Conservation (phyloP, 2,329 filamentous ascomycete species). For the Aspergillus brunneoviolaceus region DNA sequence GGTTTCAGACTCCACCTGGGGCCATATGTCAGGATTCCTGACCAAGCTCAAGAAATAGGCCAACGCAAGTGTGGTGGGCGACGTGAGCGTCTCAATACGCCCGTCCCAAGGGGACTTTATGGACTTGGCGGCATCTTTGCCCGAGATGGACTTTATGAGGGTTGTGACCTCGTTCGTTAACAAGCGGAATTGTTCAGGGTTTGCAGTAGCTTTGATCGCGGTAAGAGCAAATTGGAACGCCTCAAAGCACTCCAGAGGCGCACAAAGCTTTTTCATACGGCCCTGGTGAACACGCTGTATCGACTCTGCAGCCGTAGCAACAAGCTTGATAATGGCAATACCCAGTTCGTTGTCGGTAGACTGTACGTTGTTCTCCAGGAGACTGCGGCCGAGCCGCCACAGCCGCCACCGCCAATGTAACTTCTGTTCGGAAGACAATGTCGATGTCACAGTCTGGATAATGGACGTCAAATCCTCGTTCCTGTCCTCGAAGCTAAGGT, state of each 20-base stretch:
- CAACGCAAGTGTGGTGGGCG: constrained; percentile 30
- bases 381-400: constrained; percentile 39
- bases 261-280: constrained; percentile 22
- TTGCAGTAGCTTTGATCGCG: constrained; percentile 23
- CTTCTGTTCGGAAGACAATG: constrained; percentile 32
- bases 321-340: constrained; percentile 23
- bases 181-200: constrained; percentile 24
- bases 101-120: constrained; percentile 39
- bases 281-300: constrained; percentile 33
- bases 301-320: constrained; percentile 29
- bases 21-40: constrained; percentile 31
- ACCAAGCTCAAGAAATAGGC: constrained; percentile 38
- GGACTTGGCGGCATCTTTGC: constrained; percentile 26
- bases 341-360: constrained; percentile 21
- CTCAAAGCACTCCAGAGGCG: constrained; percentile 39
- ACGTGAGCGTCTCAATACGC: constrained; percentile 35
- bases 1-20: constrained; percentile 28
- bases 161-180: constrained; percentile 27
- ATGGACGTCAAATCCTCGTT: constrained; percentile 26
- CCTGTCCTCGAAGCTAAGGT: constrained; percentile 23
- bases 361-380: constrained; percentile 32
- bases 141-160: constrained; percentile 25
- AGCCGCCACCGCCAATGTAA: constrained; percentile 44
- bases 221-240: constrained; percentile 36
- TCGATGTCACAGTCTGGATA: constrained; percentile 27